phyloP scores from a whole-genome alignment of 2,329 filamentous ascomycete genomes.

The Gaeumannomyces sp. region DNA sequence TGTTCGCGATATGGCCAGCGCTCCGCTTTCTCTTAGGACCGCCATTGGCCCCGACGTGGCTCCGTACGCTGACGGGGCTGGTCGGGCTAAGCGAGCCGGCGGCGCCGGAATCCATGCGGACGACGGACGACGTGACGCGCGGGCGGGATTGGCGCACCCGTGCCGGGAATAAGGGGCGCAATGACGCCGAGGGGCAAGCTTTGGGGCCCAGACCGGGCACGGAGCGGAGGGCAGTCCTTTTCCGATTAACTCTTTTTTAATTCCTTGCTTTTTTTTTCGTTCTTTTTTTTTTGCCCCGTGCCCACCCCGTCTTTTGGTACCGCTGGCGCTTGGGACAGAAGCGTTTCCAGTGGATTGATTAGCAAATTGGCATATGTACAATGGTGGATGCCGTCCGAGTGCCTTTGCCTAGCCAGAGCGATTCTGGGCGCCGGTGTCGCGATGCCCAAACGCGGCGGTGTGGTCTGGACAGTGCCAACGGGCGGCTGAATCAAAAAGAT shows the following conservation, averaged over 20 bases:
- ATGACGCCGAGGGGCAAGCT: not conserved
- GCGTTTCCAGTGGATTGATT: not conserved
- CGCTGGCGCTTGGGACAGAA: not conserved
- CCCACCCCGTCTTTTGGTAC: not conserved
- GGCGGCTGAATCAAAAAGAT: slow-evolving; percentile 1
- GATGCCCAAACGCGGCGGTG: not conserved
- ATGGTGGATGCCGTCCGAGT: not conserved
- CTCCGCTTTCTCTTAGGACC: slow-evolving; percentile 55
- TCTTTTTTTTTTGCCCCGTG: not conserved
- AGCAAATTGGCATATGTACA: not conserved
- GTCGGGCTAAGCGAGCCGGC: slow-evolving; percentile 39
- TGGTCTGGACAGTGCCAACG: not conserved
- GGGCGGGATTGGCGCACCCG: slow-evolving; percentile 5
- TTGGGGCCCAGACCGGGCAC: slow-evolving; percentile 1
- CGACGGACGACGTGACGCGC: slow-evolving; percentile 3
- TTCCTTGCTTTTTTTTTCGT: not conserved
- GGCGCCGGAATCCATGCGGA: slow-evolving; percentile 29
- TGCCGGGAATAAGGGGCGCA: slow-evolving; percentile 3
- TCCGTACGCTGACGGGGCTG: slow-evolving; percentile 47
- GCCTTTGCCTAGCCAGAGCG: not conserved
- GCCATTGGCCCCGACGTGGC: slow-evolving; percentile 37
- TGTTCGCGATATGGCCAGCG: slow-evolving; percentile 34
- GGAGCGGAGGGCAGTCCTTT: not conserved
- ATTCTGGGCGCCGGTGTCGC: not conserved
- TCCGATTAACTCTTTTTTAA: slow-evolving; percentile 4